Evolutionary conservation across 345 rosid genomes (phyloP).

Genomic region (Corchorus olitorius): DNA sequence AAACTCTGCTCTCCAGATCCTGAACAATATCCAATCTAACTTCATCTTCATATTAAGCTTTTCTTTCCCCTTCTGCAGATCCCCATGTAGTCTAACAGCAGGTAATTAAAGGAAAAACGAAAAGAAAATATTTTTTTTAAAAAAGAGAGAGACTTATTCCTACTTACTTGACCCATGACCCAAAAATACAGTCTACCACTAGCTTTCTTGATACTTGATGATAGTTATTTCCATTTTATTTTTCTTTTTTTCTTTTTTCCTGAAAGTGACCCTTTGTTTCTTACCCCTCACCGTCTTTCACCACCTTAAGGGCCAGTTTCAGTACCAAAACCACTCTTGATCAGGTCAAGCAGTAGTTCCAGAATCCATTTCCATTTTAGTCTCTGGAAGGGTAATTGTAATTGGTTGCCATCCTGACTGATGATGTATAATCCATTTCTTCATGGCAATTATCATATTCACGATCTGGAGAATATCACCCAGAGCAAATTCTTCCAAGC

Average conservation of each 20-base stretch:
- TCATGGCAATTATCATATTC: constrained; percentile 53
- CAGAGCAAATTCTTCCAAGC: constrained; percentile 60
- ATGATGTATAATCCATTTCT: constrained; percentile 71
- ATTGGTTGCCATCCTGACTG: constrained; percentile 86
- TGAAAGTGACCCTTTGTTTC: constrained; percentile 15
- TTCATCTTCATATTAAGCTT: background rate
- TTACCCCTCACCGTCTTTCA: constrained; percentile 12
- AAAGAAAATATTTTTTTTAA: too few species aligned
- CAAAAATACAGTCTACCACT: background rate
- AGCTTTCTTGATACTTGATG: background rate
- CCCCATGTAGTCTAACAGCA: constrained; percentile 7
- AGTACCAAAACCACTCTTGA: constrained; percentile 20
- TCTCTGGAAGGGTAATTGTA: constrained; percentile 47
- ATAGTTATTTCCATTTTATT: background rate
- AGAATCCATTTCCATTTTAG: constrained; percentile 31
- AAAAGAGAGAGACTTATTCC: background rate
- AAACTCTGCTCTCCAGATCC: background rate
- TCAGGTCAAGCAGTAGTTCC: constrained; percentile 25
- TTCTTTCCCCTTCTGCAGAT: constrained; percentile 15
- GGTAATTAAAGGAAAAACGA: background rate
- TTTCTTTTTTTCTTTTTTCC: background rate
- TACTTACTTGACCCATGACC: constrained; percentile 13
- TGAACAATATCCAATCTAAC: background rate
- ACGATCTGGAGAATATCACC: constrained; percentile 71
- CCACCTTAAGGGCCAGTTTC: constrained; percentile 22